Conservation (phyloP, 352 stramenopile species). For the Phytopythium ostracodes region DNA sequence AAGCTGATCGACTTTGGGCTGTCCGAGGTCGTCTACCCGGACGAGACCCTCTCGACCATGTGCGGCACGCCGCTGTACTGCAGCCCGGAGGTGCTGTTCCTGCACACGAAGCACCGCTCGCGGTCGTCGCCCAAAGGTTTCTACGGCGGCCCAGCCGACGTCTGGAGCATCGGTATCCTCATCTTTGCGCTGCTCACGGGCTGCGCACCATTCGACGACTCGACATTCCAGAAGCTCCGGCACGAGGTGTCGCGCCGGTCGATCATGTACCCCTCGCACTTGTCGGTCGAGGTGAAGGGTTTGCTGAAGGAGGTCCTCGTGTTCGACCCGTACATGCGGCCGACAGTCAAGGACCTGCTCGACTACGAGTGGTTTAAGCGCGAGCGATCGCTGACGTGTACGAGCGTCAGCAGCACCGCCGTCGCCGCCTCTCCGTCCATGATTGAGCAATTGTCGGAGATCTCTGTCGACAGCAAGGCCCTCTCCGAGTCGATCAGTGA, state of each 20-base stretch:
- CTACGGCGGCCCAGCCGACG: constrained; percentile 53
- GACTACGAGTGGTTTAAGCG: constrained; percentile 56
- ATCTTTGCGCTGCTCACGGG: constrained; percentile 82
- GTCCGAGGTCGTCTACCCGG: constrained; percentile 73
- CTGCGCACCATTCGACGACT: constrained; percentile 80
- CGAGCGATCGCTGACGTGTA: neutral
- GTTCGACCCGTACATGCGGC: constrained; percentile 51
- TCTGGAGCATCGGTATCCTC: constrained; percentile 76
- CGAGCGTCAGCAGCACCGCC: constrained; percentile 1
- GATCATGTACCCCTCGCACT: constrained; percentile 60
- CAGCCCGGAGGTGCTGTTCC: constrained; percentile 72
- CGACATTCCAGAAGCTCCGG: constrained; percentile 55
- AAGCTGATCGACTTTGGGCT: constrained; percentile 97
- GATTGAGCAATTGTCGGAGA: constrained; percentile 2
- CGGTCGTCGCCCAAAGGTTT: constrained; percentile 31
- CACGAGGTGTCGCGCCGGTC: constrained; percentile 62
- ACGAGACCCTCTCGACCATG: constrained; percentile 64
- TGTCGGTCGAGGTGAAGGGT: constrained; percentile 60
- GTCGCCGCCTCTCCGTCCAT: neutral
- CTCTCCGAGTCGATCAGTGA: constrained; percentile 5
- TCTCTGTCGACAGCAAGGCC: constrained; percentile 3
- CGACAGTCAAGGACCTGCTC: constrained; percentile 56
- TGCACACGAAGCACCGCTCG: constrained; percentile 32
- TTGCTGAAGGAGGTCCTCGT: constrained; percentile 67
- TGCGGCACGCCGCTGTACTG: constrained; percentile 83